These are phyloP conservation scores for Quillaja saponaria DNA, from an alignment of 306 rosid genomes.

Conservation along the genomic window DNA sequence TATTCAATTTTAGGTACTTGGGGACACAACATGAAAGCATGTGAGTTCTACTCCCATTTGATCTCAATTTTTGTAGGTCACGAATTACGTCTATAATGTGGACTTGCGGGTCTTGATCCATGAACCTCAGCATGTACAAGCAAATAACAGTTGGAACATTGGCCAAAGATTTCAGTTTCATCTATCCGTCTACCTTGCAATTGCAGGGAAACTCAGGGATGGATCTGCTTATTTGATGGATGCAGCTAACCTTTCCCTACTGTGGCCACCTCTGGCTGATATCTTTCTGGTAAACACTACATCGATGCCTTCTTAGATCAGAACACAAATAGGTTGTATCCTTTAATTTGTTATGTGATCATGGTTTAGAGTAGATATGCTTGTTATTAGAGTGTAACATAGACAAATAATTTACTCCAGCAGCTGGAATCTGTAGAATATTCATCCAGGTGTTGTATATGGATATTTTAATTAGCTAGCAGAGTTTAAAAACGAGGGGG, in stretches of 20 bases:
- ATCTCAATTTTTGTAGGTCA: constrained; percentile 17
- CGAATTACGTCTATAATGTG: constrained; percentile 4
- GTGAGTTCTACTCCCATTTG: constrained; percentile 6
- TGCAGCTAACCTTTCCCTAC: constrained; percentile 23
- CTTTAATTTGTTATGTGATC: constrained; percentile 25
- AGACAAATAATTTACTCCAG: too few species aligned
- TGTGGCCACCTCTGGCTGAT: constrained; percentile 14
- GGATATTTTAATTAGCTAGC: neutral
- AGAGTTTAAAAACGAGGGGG: too few species aligned
- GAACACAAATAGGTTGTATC: constrained; percentile 6
- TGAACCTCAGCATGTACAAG: constrained; percentile 16
- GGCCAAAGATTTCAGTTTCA: constrained; percentile 20
- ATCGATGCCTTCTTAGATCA: constrained; percentile 11
- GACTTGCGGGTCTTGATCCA: neutral
- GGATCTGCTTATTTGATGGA: constrained; percentile 19
- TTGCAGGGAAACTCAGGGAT: constrained; percentile 25
- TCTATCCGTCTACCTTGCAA: constrained; percentile 10
- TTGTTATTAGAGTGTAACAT: too few species aligned
- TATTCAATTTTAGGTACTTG: constrained; percentile 16
- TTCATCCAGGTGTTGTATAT: neutral
- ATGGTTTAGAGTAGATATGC: neutral
- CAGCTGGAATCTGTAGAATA: constrained; percentile 1
- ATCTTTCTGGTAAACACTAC: constrained; percentile 20
- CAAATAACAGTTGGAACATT: constrained; percentile 31
- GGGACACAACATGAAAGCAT: constrained; percentile 9